These are phyloP conservation scores for Fusarium brachygibbosum DNA, from an alignment of 2,329 filamentous ascomycete genomes.

Conservation along the genomic window DNA sequence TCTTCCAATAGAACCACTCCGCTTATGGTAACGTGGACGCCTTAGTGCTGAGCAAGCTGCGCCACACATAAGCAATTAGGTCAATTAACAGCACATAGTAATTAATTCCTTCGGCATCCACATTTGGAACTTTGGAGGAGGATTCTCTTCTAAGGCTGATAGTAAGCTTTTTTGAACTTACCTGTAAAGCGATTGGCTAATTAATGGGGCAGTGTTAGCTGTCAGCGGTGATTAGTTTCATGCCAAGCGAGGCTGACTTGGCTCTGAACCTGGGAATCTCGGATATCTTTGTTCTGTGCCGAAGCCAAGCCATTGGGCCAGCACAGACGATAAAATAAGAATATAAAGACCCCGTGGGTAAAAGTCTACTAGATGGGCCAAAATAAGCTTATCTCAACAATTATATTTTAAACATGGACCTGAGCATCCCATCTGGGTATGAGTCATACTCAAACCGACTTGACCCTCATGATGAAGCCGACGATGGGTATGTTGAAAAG, in stretches of 20 bases:
- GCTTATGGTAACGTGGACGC: not conserved
- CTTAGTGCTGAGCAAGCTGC: not conserved
- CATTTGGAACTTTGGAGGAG: not conserved
- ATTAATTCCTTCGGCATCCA: not conserved
- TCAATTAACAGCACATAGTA: not conserved
- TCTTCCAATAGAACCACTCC: not conserved
- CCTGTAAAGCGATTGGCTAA: not conserved
- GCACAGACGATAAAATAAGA: not conserved
- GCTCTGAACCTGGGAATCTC: not conserved
- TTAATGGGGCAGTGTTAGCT: not conserved
- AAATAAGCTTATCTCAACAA: not conserved
- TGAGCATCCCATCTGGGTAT: conserved; percentile 10
- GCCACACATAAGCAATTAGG: not conserved
- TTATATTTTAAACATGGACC: conserved; percentile 3
- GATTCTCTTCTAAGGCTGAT: conserved; percentile 9
- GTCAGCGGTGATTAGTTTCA: not conserved
- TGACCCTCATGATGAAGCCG: conserved; percentile 17
- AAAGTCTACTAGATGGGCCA: not conserved
- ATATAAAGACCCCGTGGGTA: not conserved
- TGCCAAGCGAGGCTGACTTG: conserved; percentile 3
- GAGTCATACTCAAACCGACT: conserved; percentile 24
- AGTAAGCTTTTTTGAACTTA: not conserved
- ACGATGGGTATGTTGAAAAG: not conserved
- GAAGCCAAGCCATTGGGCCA: not conserved
- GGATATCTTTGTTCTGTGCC: not conserved